Conservation (phyloP, 305 asterid genomes). For the Fraxinus baroniana region DNA sequence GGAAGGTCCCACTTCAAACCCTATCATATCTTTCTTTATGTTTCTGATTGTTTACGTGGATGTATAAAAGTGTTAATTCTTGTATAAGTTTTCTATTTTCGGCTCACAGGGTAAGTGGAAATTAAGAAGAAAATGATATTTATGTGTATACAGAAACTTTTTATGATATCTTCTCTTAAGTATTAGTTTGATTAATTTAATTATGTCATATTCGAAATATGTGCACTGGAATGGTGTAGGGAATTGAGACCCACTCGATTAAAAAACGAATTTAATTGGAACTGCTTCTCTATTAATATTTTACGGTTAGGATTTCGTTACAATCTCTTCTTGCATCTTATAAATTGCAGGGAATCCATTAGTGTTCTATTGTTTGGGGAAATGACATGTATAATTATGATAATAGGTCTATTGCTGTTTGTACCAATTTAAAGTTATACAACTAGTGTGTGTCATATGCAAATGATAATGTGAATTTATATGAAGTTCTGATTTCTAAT, state of each 20-base stretch:
- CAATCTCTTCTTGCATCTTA: neutral
- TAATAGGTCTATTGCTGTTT: neutral
- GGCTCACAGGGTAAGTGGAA: neutral
- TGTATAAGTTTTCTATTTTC: neutral
- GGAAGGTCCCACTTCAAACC: conserved; percentile 55
- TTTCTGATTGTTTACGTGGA: neutral
- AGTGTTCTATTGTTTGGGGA: neutral
- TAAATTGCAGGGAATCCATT: neutral
- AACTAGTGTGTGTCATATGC: neutral
- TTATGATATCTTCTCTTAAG: neutral
- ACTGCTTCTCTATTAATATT: neutral
- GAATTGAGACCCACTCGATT: neutral
- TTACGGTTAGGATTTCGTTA: neutral
- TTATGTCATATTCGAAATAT: neutral
- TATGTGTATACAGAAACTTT: neutral
- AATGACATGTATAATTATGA: neutral
- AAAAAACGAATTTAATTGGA: neutral
- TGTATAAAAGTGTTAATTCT: neutral
- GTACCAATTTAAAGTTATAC: neutral
- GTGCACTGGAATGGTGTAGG: neutral
- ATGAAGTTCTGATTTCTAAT: neutral
- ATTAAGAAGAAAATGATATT: neutral
- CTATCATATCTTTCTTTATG: neutral
- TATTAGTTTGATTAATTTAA: neutral
- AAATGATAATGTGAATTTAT: neutral